phyloP scores from a whole-genome alignment of 306 rosid genomes.

The Lathyrus oleraceus region DNA sequence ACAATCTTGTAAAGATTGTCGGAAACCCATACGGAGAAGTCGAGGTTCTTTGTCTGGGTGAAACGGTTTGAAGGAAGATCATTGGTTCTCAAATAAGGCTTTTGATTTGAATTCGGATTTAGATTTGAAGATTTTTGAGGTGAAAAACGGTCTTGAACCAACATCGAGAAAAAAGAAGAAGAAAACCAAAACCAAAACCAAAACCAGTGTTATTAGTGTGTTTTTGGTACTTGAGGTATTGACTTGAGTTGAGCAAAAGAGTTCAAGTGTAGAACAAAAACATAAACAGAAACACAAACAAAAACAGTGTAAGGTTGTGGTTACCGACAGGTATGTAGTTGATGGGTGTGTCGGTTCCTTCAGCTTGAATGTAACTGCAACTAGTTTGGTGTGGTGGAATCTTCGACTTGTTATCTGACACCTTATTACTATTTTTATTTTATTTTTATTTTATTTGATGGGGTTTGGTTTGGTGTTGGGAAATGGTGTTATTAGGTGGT shows the following conservation, averaged over 20 bases:
- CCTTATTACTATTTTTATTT: not conserved
- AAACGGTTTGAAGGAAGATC: slow-evolving; percentile 54
- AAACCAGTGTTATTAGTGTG: not conserved
- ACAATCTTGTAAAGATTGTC: slow-evolving; percentile 67
- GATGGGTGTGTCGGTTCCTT: slow-evolving; percentile 57
- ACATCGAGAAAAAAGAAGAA: slow-evolving; percentile 50
- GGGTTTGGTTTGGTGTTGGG: slow-evolving; percentile 37
- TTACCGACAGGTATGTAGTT: slow-evolving; percentile 56
- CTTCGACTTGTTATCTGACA: slow-evolving; percentile 29
- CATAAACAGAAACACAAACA: not conserved
- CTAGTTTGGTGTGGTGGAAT: slow-evolving; percentile 52
- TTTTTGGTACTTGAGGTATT: not conserved
- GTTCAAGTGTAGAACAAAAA: slow-evolving; percentile 14
- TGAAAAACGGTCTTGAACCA: slow-evolving; percentile 78
- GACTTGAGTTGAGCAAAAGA: slow-evolving; percentile 40
- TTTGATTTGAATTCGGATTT: slow-evolving; percentile 48
- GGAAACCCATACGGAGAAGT: slow-evolving; percentile 78
- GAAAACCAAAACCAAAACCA: no score
- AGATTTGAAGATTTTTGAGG: slow-evolving; percentile 53
- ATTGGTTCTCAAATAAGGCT: slow-evolving; percentile 48
- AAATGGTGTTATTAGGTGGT: slow-evolving; percentile 41
- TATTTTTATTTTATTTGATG: not conserved
- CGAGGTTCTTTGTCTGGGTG: slow-evolving; percentile 60
- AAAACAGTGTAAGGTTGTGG: slow-evolving; percentile 36
- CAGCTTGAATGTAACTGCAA: slow-evolving; percentile 56